phyloP scores from a whole-genome alignment of 768 basidiomycete species.

The Psilocybe sp. region DNA sequence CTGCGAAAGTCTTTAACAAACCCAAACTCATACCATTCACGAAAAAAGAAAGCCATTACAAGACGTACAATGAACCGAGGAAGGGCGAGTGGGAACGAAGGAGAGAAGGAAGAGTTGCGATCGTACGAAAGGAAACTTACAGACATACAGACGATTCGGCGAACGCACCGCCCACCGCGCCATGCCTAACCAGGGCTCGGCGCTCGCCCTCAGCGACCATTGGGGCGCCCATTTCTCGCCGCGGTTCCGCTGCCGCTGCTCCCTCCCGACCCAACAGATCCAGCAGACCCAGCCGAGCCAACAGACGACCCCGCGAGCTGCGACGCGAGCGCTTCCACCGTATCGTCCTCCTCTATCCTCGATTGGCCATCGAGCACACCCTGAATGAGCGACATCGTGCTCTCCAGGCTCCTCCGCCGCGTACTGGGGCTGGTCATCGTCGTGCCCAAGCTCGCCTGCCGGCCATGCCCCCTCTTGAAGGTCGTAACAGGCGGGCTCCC shows the following conservation, averaged over 20 bases:
- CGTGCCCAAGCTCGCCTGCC: constrained; percentile 86
- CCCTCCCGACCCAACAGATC: constrained; percentile 6
- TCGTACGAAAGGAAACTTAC: background rate
- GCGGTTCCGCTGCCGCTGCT: background rate
- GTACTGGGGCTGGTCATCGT: constrained; percentile 95
- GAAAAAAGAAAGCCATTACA: too few relatives aligned
- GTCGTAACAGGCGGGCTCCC: constrained; percentile 39
- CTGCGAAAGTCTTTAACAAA: too few relatives aligned
- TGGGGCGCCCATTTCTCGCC: background rate
- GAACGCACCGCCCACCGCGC: background rate
- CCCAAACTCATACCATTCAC: too few relatives aligned
- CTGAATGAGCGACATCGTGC: constrained; percentile 92
- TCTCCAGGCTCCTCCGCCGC: constrained; percentile 87
- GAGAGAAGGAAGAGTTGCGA: background rate
- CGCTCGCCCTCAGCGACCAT: background rate
- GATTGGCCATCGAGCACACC: constrained; percentile 81
- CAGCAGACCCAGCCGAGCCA: constrained; percentile 17
- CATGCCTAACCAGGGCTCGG: too few relatives aligned
- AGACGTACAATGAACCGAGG: too few relatives aligned
- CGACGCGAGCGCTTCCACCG: constrained; percentile 30
- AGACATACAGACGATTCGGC: background rate
- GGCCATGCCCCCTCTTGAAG: constrained; percentile 69
- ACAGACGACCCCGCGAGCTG: constrained; percentile 34
- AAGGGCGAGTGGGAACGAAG: background rate
- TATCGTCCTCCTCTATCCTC: constrained; percentile 36